These are phyloP conservation scores for Pseudopithomyces chartarum DNA, from an alignment of 2,329 filamentous ascomycete genomes.

Conservation along the genomic window DNA sequence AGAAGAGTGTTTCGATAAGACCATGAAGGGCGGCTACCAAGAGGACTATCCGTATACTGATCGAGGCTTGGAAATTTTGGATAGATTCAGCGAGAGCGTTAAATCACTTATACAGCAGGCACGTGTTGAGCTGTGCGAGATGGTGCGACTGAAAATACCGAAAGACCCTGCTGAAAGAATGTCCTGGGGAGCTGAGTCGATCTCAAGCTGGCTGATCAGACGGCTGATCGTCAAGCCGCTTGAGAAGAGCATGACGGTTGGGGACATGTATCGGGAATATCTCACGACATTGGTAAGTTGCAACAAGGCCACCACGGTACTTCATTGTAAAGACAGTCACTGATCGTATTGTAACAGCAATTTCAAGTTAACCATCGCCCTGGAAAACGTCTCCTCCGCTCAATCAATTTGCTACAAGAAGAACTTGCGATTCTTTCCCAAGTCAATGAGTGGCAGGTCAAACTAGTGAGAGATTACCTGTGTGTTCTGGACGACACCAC, in stretches of 20 bases:
- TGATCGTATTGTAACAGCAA: slow-evolving; percentile 27
- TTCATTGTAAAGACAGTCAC: background rate
- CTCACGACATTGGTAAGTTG: slow-evolving; percentile 35
- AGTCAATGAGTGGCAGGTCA: slow-evolving; percentile 35
- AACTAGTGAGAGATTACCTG: slow-evolving; percentile 30
- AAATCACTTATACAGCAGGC: slow-evolving; percentile 15
- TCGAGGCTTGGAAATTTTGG: slow-evolving; percentile 21
- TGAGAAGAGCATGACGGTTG: slow-evolving; percentile 28
- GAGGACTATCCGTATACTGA: slow-evolving; percentile 12
- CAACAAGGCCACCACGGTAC: background rate
- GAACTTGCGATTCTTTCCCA: slow-evolving; percentile 28
- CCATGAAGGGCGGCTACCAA: background rate
- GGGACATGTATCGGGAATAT: slow-evolving; percentile 39
- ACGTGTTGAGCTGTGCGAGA: slow-evolving; percentile 31
- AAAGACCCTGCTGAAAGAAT: slow-evolving; percentile 20
- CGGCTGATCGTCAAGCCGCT: slow-evolving; percentile 36
- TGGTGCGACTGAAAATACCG: slow-evolving; percentile 22
- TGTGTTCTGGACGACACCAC: slow-evolving; percentile 30
- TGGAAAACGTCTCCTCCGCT: slow-evolving; percentile 37
- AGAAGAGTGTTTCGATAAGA: slow-evolving; percentile 8
- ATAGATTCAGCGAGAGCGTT: slow-evolving; percentile 22
- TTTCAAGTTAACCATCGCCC: slow-evolving; percentile 42
- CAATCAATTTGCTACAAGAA: slow-evolving; percentile 41
- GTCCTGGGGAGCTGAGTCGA: slow-evolving; percentile 33
- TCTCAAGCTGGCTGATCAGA: slow-evolving; percentile 38